Evolutionary conservation across 371 early-diverging fungal genomes (phyloP).

Genomic region (Syncephalis plumigaleata): DNA sequence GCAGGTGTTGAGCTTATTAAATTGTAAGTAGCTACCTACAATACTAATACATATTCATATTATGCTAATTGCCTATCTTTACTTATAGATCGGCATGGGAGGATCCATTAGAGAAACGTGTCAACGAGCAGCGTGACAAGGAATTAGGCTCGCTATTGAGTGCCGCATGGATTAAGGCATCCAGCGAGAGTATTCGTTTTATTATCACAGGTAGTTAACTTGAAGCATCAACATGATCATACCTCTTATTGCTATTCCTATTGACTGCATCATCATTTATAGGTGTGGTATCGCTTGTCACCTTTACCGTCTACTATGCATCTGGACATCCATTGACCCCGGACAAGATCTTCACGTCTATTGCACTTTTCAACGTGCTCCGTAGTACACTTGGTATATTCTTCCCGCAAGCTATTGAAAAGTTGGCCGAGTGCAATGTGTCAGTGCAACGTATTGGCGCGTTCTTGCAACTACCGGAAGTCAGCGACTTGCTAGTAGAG

Average conservation of each 20-base stretch:
- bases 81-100: slow-evolving; percentile 26
- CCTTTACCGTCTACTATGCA: slow-evolving; percentile 15
- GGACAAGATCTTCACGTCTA: slow-evolving; percentile 16
- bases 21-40: too few species aligned
- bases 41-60: too few species aligned
- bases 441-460: slow-evolving; percentile 27
- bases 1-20: slow-evolving; percentile 19
- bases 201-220: too few species aligned
- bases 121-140: slow-evolving; percentile 38
- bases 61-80: too few species aligned
- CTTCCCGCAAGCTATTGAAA: slow-evolving; percentile 28
- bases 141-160: slow-evolving; percentile 33
- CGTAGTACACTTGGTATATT: slow-evolving; percentile 32
- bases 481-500: slow-evolving; percentile 13
- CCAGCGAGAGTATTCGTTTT: too few species aligned
- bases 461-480: slow-evolving; percentile 29
- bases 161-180: slow-evolving; percentile 6
- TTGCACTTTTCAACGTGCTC: slow-evolving; percentile 18
- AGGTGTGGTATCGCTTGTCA: slow-evolving; percentile 19
- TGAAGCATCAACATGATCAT: too few species aligned
- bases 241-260: too few species aligned
- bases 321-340: slow-evolving; percentile 10
- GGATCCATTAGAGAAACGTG: slow-evolving; percentile 18
- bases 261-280: slow-evolving; percentile 17
- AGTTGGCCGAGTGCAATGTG: slow-evolving; percentile 31